A percentile compares a stretch with the other conserved stretches of the same genome.
Evolutionary conservation across 192 early-diverging fungal species (phyloP).

Genomic region (Coemansia sp.): DNA sequence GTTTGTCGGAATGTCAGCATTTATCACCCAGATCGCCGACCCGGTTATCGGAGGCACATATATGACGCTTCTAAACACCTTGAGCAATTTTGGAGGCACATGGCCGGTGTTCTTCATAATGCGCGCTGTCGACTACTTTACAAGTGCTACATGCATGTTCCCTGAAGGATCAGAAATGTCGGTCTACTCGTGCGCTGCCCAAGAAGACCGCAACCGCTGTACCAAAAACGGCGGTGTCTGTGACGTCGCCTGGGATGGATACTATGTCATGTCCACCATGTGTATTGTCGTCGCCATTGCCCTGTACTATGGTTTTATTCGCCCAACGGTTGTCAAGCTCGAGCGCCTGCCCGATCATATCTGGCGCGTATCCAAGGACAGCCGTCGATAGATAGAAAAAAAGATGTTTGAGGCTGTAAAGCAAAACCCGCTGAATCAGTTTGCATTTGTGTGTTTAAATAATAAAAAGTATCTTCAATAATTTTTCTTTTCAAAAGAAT

Average conservation of each 20-base stretch:
- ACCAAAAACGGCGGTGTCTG: conserved; percentile 66
- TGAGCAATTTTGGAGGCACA: conserved; percentile 96
- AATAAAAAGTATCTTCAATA: background rate
- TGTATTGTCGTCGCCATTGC: conserved; percentile 72
- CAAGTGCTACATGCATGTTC: conserved; percentile 70
- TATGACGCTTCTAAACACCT: conserved; percentile 88
- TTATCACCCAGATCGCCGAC: conserved; percentile 93
- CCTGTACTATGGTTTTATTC: conserved; percentile 61
- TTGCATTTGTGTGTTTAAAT: background rate
- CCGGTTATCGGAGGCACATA: conserved; percentile 91
- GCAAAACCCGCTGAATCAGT: no score
- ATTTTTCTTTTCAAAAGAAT: conserved; percentile 3
- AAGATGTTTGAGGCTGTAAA: no score
- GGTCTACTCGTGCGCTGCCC: conserved; percentile 62
- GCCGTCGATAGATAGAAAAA: background rate
- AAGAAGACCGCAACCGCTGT: conserved; percentile 66
- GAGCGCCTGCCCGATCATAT: conserved; percentile 53
- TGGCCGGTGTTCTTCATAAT: conserved; percentile 95
- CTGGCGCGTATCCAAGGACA: conserved; percentile 54
- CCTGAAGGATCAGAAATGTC: conserved; percentile 28
- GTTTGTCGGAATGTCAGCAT: conserved; percentile 94
- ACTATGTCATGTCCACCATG: conserved; percentile 73
- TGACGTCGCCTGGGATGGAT: conserved; percentile 74
- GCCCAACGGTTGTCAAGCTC: conserved; percentile 61
- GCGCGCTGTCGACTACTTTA: conserved; percentile 87